Conservation (phyloP, 345 rosid species). For the Jatropha curcas region DNA sequence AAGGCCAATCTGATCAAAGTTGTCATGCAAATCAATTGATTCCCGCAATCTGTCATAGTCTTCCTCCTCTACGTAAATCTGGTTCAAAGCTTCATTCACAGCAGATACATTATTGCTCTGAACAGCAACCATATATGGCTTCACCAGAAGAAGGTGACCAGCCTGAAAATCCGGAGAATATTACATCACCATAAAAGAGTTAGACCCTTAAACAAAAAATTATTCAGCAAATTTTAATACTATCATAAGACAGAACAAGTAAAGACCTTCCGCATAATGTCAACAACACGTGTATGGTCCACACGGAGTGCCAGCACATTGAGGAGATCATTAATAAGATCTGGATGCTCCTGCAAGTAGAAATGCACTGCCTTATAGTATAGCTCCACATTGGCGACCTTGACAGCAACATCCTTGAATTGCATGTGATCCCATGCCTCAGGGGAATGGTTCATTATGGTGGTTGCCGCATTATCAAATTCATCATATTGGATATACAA, state of each 20-base stretch:
- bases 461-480: conserved; percentile 97
- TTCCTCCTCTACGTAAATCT: conserved; percentile 91
- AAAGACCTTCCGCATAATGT: conserved; percentile 92
- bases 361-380: conserved; percentile 98
- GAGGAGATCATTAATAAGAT: conserved; percentile 86
- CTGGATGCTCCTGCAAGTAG: conserved; percentile 97
- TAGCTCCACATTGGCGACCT: conserved; percentile 93
- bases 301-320: conserved; percentile 92
- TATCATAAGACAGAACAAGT: not conserved
- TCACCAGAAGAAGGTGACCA: conserved; percentile 86
- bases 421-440: conserved; percentile 99
- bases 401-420: conserved; percentile 86
- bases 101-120: conserved; percentile 94
- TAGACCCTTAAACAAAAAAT: not conserved
- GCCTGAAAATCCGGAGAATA: conserved; percentile 52
- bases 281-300: conserved; percentile 97
- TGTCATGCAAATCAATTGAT: conserved; percentile 88
- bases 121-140: conserved; percentile 97
- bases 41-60: conserved; percentile 93
- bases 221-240: not conserved
- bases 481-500: conserved; percentile 90
- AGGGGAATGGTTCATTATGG: conserved; percentile 98
- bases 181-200: not conserved
- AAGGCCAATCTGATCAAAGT: conserved; percentile 90
- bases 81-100: conserved; percentile 90